Conservation (phyloP, 208 protist species). For the Polymyxa betae region DNA sequence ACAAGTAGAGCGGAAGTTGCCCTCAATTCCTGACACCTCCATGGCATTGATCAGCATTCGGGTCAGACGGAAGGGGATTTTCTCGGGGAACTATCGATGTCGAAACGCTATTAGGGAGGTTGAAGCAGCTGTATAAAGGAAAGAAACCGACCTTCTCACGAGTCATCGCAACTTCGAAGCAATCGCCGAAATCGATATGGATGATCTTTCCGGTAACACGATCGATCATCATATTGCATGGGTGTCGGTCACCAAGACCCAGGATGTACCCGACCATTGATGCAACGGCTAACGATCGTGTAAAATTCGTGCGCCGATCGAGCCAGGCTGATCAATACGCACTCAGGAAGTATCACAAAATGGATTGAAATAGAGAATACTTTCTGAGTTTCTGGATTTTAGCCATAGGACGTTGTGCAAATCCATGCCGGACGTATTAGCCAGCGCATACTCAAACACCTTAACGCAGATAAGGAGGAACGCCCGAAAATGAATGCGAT, state of each 20-base stretch:
- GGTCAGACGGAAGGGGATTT: conserved; percentile 99
- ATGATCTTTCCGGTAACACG: conserved; percentile 94
- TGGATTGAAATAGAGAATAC: conserved; percentile 61
- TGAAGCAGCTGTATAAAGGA: neutral
- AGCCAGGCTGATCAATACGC: conserved; percentile 85
- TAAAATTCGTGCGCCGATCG: conserved; percentile 94
- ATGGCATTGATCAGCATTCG: conserved; percentile 97
- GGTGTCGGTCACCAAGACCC: conserved; percentile 95
- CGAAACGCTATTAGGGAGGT: neutral
- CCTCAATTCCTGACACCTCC: conserved; percentile 96
- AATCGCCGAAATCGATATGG: conserved; percentile 99
- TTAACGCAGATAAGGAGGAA: neutral
- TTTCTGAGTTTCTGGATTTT: conserved; percentile 91
- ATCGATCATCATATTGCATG: conserved; percentile 99
- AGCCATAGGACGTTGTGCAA: conserved; percentile 93
- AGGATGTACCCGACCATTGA: conserved; percentile 87
- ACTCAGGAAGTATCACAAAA: neutral
- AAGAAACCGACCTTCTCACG: conserved; percentile 35
- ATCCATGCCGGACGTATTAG: conserved; percentile 63
- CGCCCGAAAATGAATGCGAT: no score
- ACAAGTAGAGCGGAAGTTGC: conserved; percentile 94
- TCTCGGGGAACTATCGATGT: conserved; percentile 92
- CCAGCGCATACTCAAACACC: conserved; percentile 61
- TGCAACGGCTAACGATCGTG: conserved; percentile 97
- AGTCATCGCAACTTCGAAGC: conserved; percentile 91